Base-by-base conservation (phyloP, 176 grass and related monocot species). In the Hyparrhenia diplandra region DNA sequence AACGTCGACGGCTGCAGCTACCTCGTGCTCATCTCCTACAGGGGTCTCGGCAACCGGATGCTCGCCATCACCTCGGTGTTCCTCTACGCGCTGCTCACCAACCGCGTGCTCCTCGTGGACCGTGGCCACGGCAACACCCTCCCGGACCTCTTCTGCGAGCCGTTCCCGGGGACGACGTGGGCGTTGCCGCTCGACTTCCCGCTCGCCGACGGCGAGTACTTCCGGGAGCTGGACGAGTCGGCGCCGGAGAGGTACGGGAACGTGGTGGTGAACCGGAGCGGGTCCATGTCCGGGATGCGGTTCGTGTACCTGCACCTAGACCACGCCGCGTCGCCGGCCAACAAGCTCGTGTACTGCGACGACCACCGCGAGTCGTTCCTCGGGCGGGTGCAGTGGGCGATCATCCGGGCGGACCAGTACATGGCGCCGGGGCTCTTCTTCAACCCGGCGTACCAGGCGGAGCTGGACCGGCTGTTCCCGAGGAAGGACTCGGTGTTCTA, bases 11-110 rank as follows among this genome's bases (percentile, higher is more conserved):
- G 83, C 31, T 95, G 90, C 74, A 79, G 83, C 30, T 95, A 92
- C 58, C 27, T 90, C 1, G 85, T 92, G 25, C 89, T 82, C 70
- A 90, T 85, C 2, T 88, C 85, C 1, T 84, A 85, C 82, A 28
- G 77, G 4, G 93, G 93, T 54, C 37, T 95, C 18, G 93, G 93
- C 24, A 95, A 95, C 80, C 66, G 90, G 31, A 90, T 95, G 39
- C 66, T 92, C 6, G 84, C 93, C 8, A 42, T 82, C 12, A 87
- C 83, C 13, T 88, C 93, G 41, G 83, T 83, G 12, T 95, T 92
- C 85, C 64, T 90, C 3, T 92, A 92, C 55, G 81, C 93, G 0
- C 25, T 95, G 47, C 93, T 95, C 78, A 92, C 90, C 47, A 65
- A 86, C 28, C 88, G 87, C 31, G 93, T 92, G 14, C 74, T 95